A percentile compares a stretch with the other conserved stretches of the same genome.
These are phyloP conservation scores for Amylocarpus encephaloides DNA, from an alignment of 2,329 filamentous ascomycete genomes.

Conservation along the genomic window DNA sequence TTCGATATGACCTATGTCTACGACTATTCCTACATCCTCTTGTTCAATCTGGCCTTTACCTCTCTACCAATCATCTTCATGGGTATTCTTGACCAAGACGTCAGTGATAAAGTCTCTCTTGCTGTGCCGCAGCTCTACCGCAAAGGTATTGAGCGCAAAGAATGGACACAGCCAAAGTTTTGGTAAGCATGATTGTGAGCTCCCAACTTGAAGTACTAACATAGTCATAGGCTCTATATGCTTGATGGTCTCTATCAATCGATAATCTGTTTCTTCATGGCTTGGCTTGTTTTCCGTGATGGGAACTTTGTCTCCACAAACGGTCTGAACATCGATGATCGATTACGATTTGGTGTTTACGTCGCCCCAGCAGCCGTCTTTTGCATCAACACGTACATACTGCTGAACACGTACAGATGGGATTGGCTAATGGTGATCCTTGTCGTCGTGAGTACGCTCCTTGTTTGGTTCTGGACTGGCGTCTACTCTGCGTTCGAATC, in stretches of 20 bases:
- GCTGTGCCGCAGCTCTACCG: slow-evolving; percentile 94
- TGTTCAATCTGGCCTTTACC: slow-evolving; percentile 96
- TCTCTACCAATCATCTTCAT: slow-evolving; percentile 92
- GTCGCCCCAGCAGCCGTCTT: slow-evolving; percentile 78
- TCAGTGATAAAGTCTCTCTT: slow-evolving; percentile 86
- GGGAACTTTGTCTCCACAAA: slow-evolving; percentile 64
- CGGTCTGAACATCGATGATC: slow-evolving; percentile 71
- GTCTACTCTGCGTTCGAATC: slow-evolving; percentile 54
- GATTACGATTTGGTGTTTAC: slow-evolving; percentile 79
- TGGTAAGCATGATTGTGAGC: slow-evolving; percentile 57
- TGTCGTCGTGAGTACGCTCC: slow-evolving; percentile 71
- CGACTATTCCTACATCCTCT: slow-evolving; percentile 94
- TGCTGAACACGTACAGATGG: slow-evolving; percentile 96
- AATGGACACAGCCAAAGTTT: slow-evolving; percentile 95
- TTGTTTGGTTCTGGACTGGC: slow-evolving; percentile 95
- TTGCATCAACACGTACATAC: slow-evolving; percentile 87
- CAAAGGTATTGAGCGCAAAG: slow-evolving; percentile 87
- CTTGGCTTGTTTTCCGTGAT: slow-evolving; percentile 69
- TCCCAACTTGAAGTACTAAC: slow-evolving; percentile 29
- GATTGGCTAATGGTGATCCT: slow-evolving; percentile 92
- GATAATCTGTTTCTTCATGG: slow-evolving; percentile 86
- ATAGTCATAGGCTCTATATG: slow-evolving; percentile 72
- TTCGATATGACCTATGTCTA: slow-evolving; percentile 96
- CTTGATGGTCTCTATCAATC: slow-evolving; percentile 91
- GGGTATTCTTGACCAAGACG: slow-evolving; percentile 95